These are phyloP conservation scores for Hortiboletus campestris DNA, from an alignment of 768 basidiomycete species.

Conservation along the genomic window DNA sequence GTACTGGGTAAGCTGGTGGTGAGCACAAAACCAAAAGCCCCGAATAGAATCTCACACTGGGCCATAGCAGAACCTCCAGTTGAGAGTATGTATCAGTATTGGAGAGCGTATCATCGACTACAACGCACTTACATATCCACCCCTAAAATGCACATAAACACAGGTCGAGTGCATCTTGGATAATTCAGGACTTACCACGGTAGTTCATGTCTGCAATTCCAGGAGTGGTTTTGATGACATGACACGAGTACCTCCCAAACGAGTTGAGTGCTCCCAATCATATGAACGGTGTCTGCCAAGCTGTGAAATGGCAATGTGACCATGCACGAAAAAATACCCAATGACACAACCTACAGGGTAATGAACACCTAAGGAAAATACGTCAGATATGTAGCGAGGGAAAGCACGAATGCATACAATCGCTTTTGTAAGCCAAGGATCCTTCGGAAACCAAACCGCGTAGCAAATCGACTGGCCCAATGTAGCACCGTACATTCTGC, in stretches of 20 bases:
- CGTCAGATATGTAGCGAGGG: neutral
- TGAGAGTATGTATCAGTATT: neutral
- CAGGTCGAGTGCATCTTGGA: neutral
- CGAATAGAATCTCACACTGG: neutral
- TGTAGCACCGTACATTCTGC: conserved; percentile 14
- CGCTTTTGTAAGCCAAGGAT: neutral
- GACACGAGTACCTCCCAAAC: neutral
- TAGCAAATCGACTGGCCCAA: conserved; percentile 11
- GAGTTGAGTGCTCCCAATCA: neutral
- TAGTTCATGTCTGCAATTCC: neutral
- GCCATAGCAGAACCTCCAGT: neutral
- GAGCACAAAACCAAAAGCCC: neutral
- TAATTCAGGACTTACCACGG: neutral
- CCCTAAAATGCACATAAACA: conserved; percentile 2
- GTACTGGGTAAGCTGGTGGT: neutral
- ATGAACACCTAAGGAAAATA: neutral
- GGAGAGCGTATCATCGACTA: neutral
- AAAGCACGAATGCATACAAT: neutral
- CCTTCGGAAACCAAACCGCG: conserved; percentile 9
- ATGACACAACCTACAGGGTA: neutral
- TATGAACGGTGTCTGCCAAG: conserved; percentile 1
- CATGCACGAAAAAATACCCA: neutral
- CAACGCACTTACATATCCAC: conserved; percentile 1
- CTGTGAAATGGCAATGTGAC: neutral
- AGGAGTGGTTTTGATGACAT: neutral